Conservation (phyloP, 345 rosid genomes). For the Hypericum perforatum region DNA sequence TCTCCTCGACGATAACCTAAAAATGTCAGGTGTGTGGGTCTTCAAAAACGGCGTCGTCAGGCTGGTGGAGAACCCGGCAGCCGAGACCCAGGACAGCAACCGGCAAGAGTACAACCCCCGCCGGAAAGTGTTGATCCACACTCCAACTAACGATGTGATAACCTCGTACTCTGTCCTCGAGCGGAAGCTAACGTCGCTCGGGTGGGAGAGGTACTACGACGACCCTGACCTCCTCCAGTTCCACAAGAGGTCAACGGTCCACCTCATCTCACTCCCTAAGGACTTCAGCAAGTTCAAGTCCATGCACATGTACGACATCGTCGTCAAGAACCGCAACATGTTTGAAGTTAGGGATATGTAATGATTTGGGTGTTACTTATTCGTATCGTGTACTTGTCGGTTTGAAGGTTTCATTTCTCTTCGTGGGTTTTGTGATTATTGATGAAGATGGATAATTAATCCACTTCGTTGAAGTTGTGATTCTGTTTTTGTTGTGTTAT, state of each 20-base stretch:
- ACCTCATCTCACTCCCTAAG: constrained; percentile 71
- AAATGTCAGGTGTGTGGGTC: constrained; percentile 81
- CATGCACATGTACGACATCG: constrained; percentile 80
- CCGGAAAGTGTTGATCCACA: constrained; percentile 35
- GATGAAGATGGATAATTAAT: too few species aligned
- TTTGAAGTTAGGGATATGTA: constrained; percentile 61
- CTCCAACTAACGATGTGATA: constrained; percentile 52
- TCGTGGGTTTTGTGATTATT: too few species aligned
- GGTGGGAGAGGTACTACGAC: constrained; percentile 73
- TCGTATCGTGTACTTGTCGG: too few species aligned
- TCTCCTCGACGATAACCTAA: neutral
- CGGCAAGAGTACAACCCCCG: neutral
- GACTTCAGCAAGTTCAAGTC: constrained; percentile 64
- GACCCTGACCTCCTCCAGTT: constrained; percentile 63
- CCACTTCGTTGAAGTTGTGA: too few species aligned
- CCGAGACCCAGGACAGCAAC: constrained; percentile 26
- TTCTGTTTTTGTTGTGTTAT: too few species aligned
- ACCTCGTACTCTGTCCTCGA: constrained; percentile 54
- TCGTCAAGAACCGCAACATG: constrained; percentile 58
- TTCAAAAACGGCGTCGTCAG: constrained; percentile 63
- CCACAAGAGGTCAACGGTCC: constrained; percentile 52
- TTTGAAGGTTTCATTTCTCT: too few species aligned
- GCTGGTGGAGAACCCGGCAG: constrained; percentile 51
- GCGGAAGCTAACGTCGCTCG: constrained; percentile 41
- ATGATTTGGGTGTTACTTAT: neutral